Conservation (phyloP, 495 filamentous ascomycete species). For the Apodospora peruviana region DNA sequence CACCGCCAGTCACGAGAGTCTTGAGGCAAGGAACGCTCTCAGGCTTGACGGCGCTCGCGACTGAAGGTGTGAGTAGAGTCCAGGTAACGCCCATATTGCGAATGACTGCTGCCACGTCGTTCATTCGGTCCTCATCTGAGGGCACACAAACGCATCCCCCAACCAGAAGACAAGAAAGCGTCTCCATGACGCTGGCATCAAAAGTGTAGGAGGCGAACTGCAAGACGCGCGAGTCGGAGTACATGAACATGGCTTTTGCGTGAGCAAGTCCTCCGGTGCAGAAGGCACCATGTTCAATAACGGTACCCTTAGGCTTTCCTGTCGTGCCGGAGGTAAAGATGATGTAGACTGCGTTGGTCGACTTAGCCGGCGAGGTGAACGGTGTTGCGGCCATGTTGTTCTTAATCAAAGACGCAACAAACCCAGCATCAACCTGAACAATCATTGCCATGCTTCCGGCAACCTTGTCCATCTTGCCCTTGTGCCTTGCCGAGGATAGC, state of each 20-base stretch:
- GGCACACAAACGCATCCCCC: constrained; percentile 39
- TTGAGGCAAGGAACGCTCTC: constrained; percentile 10
- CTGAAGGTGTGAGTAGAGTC: constrained; percentile 43
- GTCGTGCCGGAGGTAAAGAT: constrained; percentile 52
- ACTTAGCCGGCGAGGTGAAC: constrained; percentile 20
- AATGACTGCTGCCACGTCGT: constrained; percentile 24
- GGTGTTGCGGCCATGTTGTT: too few relatives aligned
- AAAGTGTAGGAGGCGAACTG: constrained; percentile 62
- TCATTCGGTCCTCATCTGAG: constrained; percentile 24
- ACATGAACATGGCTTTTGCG: constrained; percentile 33
- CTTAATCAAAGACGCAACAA: background rate
- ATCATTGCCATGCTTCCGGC: background rate
- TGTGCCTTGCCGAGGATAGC: constrained; percentile 43
- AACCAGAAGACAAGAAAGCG: constrained; percentile 49
- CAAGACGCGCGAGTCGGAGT: constrained; percentile 38
- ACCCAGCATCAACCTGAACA: constrained; percentile 8
- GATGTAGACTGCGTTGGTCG: constrained; percentile 41
- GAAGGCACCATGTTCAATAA: constrained; percentile 40
- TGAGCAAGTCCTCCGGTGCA: constrained; percentile 34
- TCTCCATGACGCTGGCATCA: constrained; percentile 54
- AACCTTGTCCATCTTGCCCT: constrained; percentile 11
- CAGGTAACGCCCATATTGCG: constrained; percentile 19
- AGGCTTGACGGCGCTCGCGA: constrained; percentile 29
- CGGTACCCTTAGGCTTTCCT: constrained; percentile 35
- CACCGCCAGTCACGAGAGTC: constrained; percentile 22